Conservation (phyloP, 257 asterid genomes). For the Gentiana macrophylla region DNA sequence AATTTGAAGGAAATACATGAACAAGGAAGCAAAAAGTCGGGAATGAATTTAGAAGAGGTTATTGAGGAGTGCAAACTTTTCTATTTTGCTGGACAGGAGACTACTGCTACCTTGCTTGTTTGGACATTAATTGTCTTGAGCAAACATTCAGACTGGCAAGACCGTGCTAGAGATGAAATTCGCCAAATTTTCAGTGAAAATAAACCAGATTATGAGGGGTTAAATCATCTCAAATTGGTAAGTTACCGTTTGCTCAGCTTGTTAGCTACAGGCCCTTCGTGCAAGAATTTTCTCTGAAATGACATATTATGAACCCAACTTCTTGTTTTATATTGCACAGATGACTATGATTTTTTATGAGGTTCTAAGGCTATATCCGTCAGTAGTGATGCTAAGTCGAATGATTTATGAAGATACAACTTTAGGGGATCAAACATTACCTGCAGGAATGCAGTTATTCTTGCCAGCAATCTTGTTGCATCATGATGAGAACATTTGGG, state of each 20-base stretch:
- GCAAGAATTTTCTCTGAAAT: too few species aligned
- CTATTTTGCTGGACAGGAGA: slow-evolving; percentile 21
- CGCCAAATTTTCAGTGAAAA: slow-evolving; percentile 1
- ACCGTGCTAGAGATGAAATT: slow-evolving; percentile 16
- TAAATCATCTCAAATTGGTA: slow-evolving; percentile 15
- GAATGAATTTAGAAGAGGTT: slow-evolving; percentile 20
- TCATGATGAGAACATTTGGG: slow-evolving; percentile 23
- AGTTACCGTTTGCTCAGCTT: background rate
- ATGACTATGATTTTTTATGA: slow-evolving; percentile 22
- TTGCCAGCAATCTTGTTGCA: slow-evolving; percentile 11
- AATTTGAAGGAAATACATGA: slow-evolving; percentile 16
- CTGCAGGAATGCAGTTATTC: slow-evolving; percentile 7
- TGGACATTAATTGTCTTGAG: slow-evolving; percentile 19
- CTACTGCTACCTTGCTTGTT: slow-evolving; percentile 14
- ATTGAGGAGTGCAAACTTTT: slow-evolving; percentile 23
- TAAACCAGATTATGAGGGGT: slow-evolving; percentile 4
- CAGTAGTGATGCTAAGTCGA: background rate
- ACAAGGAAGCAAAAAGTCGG: slow-evolving; percentile 8
- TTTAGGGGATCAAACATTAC: slow-evolving; percentile 12
- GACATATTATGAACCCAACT: too few species aligned
- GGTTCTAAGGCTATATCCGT: slow-evolving; percentile 19
- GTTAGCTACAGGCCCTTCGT: background rate
- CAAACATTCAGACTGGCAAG: slow-evolving; percentile 20
- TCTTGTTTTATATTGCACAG: background rate
- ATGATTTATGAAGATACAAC: slow-evolving; percentile 7